Evolutionary conservation across 305 asterid genomes (phyloP).

Genomic region (Ajuga reptans): DNA sequence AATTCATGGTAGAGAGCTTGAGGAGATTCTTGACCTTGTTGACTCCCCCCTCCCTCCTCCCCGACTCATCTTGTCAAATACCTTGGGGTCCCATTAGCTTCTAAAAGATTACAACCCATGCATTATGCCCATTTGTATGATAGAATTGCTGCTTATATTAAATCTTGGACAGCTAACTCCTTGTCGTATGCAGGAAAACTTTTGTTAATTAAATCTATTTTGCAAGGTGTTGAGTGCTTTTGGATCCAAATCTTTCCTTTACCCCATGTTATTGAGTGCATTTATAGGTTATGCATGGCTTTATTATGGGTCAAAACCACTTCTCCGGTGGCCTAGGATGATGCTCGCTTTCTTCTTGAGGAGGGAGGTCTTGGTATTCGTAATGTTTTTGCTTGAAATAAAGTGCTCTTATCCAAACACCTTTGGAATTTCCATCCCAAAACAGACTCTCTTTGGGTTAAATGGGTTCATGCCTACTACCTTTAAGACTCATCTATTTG

Average conservation of each 20-base stretch:
- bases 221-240: neutral
- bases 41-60: neutral
- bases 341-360: neutral
- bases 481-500: neutral
- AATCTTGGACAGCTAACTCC: neutral
- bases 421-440: neutral
- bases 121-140: neutral
- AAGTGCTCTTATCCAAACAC: neutral
- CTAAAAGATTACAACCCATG: neutral
- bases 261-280: neutral
- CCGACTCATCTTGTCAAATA: neutral
- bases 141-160: neutral
- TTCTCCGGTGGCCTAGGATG: accelerated
- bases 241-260: neutral
- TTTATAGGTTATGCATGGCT: neutral
- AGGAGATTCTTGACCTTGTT: too few species aligned
- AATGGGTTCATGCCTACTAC: neutral
- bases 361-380: neutral
- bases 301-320: neutral
- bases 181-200: neutral
- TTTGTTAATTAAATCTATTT: neutral
- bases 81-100: neutral
- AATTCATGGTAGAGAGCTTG: too few species aligned
- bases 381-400: neutral
- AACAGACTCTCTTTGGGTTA: neutral